Percentiles rank a stretch among this genome's conserved stretches.
Conservation (phyloP, 768 basidiomycete genomes). For the Hydnomerulius pinastri region DNA sequence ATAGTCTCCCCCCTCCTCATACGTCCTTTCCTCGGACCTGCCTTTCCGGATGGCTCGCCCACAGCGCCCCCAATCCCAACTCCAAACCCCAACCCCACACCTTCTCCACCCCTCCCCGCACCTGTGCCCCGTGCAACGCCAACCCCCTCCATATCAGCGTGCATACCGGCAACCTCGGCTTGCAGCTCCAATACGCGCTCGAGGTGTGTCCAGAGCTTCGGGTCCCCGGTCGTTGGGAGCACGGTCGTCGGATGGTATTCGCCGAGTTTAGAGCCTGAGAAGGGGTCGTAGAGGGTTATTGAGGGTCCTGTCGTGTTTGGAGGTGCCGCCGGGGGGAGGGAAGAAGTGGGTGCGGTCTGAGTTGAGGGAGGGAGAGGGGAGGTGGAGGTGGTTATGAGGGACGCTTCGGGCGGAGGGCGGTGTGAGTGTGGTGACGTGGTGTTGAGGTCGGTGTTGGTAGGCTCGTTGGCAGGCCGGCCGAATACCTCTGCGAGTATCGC, state of each 20-base stretch:
- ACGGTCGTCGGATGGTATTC: slow-evolving; percentile 10
- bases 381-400: slow-evolving; percentile 18
- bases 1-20: slow-evolving; percentile 37
- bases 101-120: background rate
- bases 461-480: slow-evolving; percentile 13
- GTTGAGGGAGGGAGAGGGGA: slow-evolving; percentile 7
- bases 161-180: slow-evolving; percentile 70
- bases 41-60: slow-evolving; percentile 15
- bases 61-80: slow-evolving; percentile 7
- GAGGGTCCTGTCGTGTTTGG: slow-evolving; percentile 1
- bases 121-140: slow-evolving; percentile 31
- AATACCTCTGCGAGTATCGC: slow-evolving; percentile 51
- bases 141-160: slow-evolving; percentile 73
- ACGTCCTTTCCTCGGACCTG: slow-evolving; percentile 17
- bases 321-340: background rate
- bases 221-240: slow-evolving; percentile 34
- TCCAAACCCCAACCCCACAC: slow-evolving; percentile 9
- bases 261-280: slow-evolving; percentile 29
- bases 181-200: slow-evolving; percentile 72
- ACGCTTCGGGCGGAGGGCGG: slow-evolving; percentile 13
- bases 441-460: background rate
- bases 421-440: slow-evolving; percentile 2
- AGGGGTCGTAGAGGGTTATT: slow-evolving; percentile 34
- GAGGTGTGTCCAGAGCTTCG: slow-evolving; percentile 67
- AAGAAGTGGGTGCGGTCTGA: slow-evolving; percentile 1